Conservation (phyloP, 352 stramenopile genomes). For the Blastocystis sp. region DNA sequence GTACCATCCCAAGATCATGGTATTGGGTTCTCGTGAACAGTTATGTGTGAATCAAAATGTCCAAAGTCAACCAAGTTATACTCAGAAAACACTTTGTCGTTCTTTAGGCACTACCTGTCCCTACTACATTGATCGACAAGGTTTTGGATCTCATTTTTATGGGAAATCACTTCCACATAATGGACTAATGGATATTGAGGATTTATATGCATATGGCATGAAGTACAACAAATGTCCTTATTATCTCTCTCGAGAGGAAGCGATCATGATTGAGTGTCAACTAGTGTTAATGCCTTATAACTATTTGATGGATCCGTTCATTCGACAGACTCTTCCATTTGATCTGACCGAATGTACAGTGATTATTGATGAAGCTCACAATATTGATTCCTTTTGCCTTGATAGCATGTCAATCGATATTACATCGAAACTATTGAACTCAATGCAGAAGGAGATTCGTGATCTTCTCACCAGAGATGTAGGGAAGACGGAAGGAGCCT, state of each 20-base stretch:
- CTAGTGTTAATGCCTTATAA: slow-evolving; percentile 98
- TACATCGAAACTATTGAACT: slow-evolving; percentile 84
- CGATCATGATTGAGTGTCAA: slow-evolving; percentile 80
- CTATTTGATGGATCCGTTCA: slow-evolving; percentile 91
- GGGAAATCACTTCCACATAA: slow-evolving; percentile 46
- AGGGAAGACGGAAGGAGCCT: slow-evolving; percentile 64
- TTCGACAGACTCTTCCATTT: slow-evolving; percentile 76
- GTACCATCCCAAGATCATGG: slow-evolving; percentile 70
- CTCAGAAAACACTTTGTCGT: background rate
- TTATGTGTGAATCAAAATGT: slow-evolving; percentile 74
- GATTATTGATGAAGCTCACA: slow-evolving; percentile 99
- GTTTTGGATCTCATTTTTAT: slow-evolving; percentile 56
- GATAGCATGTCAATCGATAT: slow-evolving; percentile 91
- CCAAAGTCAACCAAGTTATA: background rate
- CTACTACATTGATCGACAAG: slow-evolving; percentile 12
- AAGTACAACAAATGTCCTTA: slow-evolving; percentile 86
- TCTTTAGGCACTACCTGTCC: slow-evolving; percentile 43
- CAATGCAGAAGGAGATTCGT: slow-evolving; percentile 76
- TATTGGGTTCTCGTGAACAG: slow-evolving; percentile 79
- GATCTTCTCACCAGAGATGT: background rate
- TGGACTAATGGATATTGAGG: slow-evolving; percentile 94
- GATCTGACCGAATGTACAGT: slow-evolving; percentile 89
- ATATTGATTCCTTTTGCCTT: slow-evolving; percentile 84
- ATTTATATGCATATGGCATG: slow-evolving; percentile 77
- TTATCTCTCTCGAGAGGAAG: slow-evolving; percentile 80